Base-by-base conservation (phyloP, 768 basidiomycete species). In the Tylopilus subfusipes region DNA sequence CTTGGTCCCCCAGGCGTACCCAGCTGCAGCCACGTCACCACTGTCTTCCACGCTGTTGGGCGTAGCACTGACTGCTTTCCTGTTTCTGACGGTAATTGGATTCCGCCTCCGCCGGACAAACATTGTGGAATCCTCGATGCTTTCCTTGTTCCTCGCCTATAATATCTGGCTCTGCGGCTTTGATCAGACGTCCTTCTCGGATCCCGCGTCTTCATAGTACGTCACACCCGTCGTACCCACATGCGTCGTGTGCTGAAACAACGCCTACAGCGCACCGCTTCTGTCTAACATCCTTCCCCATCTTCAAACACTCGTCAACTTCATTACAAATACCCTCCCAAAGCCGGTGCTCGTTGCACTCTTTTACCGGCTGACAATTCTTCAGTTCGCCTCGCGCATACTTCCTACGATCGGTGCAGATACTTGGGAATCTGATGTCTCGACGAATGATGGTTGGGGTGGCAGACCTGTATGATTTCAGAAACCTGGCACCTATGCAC, bases 11-110 rank as follows among this genome's bases (percentile, higher is more conserved):
- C 57, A 92, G 86, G 82, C 88, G 4, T 95, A 93, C 70, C 86
- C 93, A 24, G 79, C 86, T 3, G 88, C 88, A 7, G 88, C 92
- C 6, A 81, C 85, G 10, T 89, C 91, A 1, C 90, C 94, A 10
- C 76, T 96, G 30, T 89, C 93, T 11, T 90, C 94, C 2, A 95
- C 94, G 2, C 75, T 98, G 11, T 77, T 98, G 18, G 95, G 95
- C 3, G 88, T 86, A 3, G 90, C 92, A 3, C 74, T 96, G 54
- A 93, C 94, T 1, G 84, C 92, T 11, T 87, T 96, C 65, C 70
- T 96, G 29, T 98, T 97, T 73, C 78, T 97, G 39, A 93, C 93
- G 1, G 78, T 90, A 61, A 96, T 98, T 58, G 95, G 95, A 7
- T 95, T 98, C 70, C 84, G 83, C 9, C 70, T 94, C 57, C 83